phyloP scores from a whole-genome alignment of 228 moss, liverwort and hornwort genomes.

The Sphagnum fallax region DNA sequence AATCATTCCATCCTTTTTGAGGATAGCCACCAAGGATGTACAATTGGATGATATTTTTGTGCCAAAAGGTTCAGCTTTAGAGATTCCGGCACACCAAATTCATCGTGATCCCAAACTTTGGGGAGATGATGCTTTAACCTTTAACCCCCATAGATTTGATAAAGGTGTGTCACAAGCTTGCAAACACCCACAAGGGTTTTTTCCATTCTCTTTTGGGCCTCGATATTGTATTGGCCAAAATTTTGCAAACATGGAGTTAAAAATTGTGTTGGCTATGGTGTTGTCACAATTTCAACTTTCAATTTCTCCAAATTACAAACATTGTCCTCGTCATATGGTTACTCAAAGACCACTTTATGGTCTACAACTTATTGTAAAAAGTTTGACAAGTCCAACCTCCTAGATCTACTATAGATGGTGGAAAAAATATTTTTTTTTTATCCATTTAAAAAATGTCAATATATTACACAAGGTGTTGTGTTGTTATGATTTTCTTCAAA shows the following conservation, averaged over 20 bases:
- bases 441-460: no score
- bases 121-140: constrained; percentile 14
- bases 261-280: constrained; percentile 11
- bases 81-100: not conserved
- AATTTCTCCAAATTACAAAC: constrained; percentile 12
- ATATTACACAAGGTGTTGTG: no score
- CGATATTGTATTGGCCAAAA: constrained; percentile 15
- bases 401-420: no score
- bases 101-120: constrained; percentile 14
- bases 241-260: constrained; percentile 13
- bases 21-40: constrained; percentile 25
- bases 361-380: constrained; percentile 1
- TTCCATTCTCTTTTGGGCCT: constrained; percentile 17
- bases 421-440: no score
- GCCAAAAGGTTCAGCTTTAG: constrained; percentile 22
- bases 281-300: constrained; percentile 7
- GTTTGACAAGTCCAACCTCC: no score
- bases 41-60: constrained; percentile 28
- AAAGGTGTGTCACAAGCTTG: constrained; percentile 10
- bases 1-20: constrained; percentile 10
- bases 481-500: no score
- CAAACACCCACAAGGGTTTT: constrained; percentile 8
- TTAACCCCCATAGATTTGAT: constrained; percentile 20
- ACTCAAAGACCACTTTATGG: constrained; percentile 7
- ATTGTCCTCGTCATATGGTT: constrained; percentile 2